These are phyloP conservation scores for Kwoniella heveanensis DNA, from an alignment of 768 basidiomycete genomes.

Conservation along the genomic window DNA sequence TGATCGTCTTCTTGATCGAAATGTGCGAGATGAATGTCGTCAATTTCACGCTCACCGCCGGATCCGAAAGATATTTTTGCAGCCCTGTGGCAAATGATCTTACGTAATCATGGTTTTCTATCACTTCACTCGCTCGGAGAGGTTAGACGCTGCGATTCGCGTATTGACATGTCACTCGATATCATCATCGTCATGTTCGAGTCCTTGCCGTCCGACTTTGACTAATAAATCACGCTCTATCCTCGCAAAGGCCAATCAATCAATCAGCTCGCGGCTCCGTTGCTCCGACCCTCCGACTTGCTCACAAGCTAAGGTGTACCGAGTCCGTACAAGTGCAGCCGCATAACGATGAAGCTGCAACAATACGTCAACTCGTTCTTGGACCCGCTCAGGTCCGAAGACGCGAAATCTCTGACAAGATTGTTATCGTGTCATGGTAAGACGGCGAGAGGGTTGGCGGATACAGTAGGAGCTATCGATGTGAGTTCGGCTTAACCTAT, in stretches of 20 bases:
- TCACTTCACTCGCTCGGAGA: neutral
- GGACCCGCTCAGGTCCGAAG: conserved; percentile 38
- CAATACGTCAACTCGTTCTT: conserved; percentile 46
- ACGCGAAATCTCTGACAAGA: conserved; percentile 32
- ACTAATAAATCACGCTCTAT: too few relatives aligned
- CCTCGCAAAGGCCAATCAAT: neutral
- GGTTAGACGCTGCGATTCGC: neutral
- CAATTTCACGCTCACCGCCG: conserved; percentile 1
- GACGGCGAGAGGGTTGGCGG: conserved; percentile 41
- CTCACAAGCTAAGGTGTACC: too few relatives aligned
- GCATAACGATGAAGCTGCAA: conserved; percentile 39
- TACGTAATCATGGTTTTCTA: neutral
- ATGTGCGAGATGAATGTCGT: neutral
- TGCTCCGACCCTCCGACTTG: neutral
- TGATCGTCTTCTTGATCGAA: too few relatives aligned
- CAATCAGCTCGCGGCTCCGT: neutral
- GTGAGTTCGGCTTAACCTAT: conserved; percentile 24
- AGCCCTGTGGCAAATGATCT: neutral
- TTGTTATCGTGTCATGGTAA: conserved; percentile 41
- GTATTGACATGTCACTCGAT: neutral
- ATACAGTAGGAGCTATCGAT: conserved; percentile 45
- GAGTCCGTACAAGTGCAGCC: too few relatives aligned
- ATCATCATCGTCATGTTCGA: too few relatives aligned
- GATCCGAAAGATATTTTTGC: conserved; percentile 6
- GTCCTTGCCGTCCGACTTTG: too few relatives aligned